Conservation (phyloP, 257 asterid genomes). For the Solanum lignicaule region DNA sequence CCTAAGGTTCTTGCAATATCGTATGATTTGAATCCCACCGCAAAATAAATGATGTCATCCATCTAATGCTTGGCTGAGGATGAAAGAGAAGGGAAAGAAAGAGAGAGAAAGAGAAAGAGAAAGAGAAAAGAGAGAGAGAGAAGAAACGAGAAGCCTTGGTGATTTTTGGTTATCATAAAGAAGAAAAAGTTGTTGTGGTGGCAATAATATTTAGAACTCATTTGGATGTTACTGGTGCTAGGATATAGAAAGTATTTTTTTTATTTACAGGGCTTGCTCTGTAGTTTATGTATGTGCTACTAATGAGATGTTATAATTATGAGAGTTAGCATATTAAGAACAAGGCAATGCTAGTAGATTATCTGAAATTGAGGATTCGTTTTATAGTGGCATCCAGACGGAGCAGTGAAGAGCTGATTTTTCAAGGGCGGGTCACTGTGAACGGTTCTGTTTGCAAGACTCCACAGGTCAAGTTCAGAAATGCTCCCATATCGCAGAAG, state of each 20-base stretch:
- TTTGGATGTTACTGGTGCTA: neutral
- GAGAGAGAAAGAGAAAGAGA: too few relatives aligned
- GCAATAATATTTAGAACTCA: neutral
- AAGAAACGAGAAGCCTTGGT: neutral
- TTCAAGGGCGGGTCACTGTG: slow-evolving; percentile 83
- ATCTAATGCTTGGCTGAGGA: too few relatives aligned
- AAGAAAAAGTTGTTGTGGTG: neutral
- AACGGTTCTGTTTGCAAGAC: slow-evolving; percentile 88
- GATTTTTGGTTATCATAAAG: neutral
- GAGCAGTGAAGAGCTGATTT: slow-evolving; percentile 91
- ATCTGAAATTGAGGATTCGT: slow-evolving; percentile 1
- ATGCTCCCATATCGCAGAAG: neutral
- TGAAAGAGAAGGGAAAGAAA: too few relatives aligned
- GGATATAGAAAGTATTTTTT: neutral
- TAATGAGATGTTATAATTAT: neutral
- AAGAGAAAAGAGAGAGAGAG: too few relatives aligned
- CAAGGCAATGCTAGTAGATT: neutral
- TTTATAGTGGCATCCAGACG: slow-evolving; percentile 88
- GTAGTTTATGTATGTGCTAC: neutral
- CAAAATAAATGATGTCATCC: too few relatives aligned
- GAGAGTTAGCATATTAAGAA: neutral
- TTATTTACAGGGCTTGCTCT: neutral
- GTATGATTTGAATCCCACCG: too few relatives aligned
- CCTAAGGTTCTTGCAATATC: too few relatives aligned
- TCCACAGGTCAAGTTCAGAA: slow-evolving; percentile 60